Evolutionary conservation across 768 basidiomycete genomes (phyloP).

Genomic region (Exsudoporus frostii): DNA sequence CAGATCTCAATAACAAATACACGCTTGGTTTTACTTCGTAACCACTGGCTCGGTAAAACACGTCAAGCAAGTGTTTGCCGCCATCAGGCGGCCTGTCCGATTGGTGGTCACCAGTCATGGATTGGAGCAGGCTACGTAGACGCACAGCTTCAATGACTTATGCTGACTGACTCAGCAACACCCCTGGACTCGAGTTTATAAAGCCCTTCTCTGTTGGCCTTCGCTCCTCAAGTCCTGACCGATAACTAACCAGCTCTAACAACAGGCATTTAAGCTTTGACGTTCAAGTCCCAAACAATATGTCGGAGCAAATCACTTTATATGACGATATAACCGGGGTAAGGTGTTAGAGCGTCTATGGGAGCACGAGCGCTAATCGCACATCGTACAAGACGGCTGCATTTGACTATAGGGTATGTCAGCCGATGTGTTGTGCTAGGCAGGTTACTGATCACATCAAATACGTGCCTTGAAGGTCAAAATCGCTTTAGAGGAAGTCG

Average conservation of each 20-base stretch:
- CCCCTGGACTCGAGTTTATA: neutral
- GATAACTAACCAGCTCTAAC: neutral
- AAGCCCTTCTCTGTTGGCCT: neutral
- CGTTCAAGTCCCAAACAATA: neutral
- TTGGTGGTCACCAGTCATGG: too few relatives aligned
- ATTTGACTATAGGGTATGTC: constrained; percentile 48
- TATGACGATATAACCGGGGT: constrained; percentile 41
- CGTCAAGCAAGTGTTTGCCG: too few relatives aligned
- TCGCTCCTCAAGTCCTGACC: neutral
- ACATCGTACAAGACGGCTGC: constrained; percentile 43
- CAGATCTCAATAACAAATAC: too few relatives aligned
- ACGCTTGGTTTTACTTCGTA: too few relatives aligned
- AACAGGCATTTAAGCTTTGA: neutral
- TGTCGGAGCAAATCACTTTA: constrained; percentile 36
- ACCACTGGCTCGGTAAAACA: too few relatives aligned
- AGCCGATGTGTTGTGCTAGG: neutral
- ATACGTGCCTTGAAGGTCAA: constrained; percentile 40
- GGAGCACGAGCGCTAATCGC: neutral
- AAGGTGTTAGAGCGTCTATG: neutral
- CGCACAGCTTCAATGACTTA: too few relatives aligned
- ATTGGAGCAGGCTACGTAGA: too few relatives aligned
- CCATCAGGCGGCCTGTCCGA: too few relatives aligned
- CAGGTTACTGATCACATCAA: neutral
- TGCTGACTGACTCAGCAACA: neutral
- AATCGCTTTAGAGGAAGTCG: constrained; percentile 55